phyloP scores from a whole-genome alignment of 148 eudicot species.

The Dianthus caryophyllus region DNA sequence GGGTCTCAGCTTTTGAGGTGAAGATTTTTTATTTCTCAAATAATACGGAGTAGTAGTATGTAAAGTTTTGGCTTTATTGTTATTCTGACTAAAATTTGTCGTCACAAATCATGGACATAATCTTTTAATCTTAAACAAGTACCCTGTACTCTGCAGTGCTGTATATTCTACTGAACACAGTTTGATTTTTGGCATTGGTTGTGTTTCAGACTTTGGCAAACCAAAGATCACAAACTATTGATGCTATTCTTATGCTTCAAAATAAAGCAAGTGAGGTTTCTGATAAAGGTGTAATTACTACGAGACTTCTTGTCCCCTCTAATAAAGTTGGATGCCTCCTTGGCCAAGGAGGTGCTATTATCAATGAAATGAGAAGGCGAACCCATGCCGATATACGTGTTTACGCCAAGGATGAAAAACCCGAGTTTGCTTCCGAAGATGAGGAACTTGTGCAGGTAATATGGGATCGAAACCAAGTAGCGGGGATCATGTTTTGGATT shows the following conservation, averaged over 20 bases:
- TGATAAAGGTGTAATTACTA: constrained; percentile 61
- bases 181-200: constrained; percentile 17
- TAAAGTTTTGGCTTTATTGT: neutral
- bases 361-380: constrained; percentile 80
- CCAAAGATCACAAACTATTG: constrained; percentile 69
- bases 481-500: constrained; percentile 8
- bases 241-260: constrained; percentile 74
- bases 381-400: constrained; percentile 76
- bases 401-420: constrained; percentile 68
- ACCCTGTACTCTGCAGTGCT: neutral
- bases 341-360: constrained; percentile 78
- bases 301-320: constrained; percentile 69
- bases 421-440: constrained; percentile 59
- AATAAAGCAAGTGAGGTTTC: constrained; percentile 60
- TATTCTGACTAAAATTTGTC: neutral
- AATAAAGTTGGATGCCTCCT: constrained; percentile 80
- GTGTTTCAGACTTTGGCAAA: constrained; percentile 45
- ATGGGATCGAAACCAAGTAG: neutral
- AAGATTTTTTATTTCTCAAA: neutral
- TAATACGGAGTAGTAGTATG: too few relatives aligned
- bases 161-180: neutral
- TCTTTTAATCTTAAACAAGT: neutral
- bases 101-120: neutral
- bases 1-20: constrained; percentile 72
- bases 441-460: constrained; percentile 89